These are phyloP conservation scores for Leccinum fibrillosum DNA, from an alignment of 768 basidiomycete species.

Conservation along the genomic window DNA sequence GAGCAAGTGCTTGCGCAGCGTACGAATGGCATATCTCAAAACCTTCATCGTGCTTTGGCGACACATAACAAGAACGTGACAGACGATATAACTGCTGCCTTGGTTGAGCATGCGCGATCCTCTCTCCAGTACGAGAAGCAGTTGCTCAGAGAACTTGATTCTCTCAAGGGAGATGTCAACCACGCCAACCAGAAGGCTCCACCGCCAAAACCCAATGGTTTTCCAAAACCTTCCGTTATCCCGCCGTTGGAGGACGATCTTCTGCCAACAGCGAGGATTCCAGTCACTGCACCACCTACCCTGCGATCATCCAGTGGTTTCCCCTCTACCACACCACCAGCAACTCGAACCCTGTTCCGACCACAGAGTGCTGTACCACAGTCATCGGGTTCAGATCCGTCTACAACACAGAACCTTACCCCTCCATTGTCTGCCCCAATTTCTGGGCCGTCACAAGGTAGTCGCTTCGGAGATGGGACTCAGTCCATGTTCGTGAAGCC, in stretches of 20 bases:
- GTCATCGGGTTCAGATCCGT: conserved; percentile 56
- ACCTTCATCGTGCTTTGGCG: conserved; percentile 82
- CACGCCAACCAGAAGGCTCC: conserved; percentile 61
- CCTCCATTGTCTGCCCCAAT: conserved; percentile 28
- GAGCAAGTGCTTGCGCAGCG: conserved; percentile 81
- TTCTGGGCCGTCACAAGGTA: conserved; percentile 55
- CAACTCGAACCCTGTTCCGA: conserved; percentile 22
- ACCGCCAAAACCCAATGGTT: conserved; percentile 44
- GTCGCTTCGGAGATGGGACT: conserved; percentile 69
- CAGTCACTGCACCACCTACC: conserved; percentile 22
- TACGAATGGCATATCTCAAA: conserved; percentile 92
- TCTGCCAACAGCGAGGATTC: conserved; percentile 24
- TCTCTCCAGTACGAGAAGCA: conserved; percentile 91
- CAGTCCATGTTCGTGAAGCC: conserved; percentile 77
- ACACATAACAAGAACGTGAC: conserved; percentile 85
- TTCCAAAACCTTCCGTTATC: conserved; percentile 59
- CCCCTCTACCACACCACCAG: conserved; percentile 12
- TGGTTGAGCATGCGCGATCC: conserved; percentile 91
- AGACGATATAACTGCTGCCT: conserved; percentile 84
- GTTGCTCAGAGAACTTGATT: conserved; percentile 82
- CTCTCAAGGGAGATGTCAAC: conserved; percentile 71
- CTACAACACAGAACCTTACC: conserved; percentile 26
- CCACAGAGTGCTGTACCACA: conserved; percentile 39
- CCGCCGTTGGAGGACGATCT: conserved; percentile 63
- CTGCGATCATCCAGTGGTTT: conserved; percentile 21